Conservation (phyloP, 1,284 basidiomycete species). For the Amylostereum areolatum region DNA sequence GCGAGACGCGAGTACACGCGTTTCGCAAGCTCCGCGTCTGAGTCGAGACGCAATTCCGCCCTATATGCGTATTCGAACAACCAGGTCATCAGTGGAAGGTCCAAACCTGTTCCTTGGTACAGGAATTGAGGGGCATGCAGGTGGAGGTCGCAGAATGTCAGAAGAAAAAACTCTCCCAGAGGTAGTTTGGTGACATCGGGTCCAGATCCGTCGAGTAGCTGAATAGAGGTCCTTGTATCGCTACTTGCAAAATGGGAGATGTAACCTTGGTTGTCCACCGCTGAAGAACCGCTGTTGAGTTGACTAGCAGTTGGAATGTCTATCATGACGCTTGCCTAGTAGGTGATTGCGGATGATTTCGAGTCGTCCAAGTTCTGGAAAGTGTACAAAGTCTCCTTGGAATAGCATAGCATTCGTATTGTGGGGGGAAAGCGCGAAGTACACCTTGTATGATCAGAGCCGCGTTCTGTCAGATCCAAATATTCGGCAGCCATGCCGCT, state of each 20-base stretch:
- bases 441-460: too few species aligned
- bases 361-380: slow-evolving; percentile 40
- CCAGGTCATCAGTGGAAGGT: slow-evolving; percentile 82
- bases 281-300: slow-evolving; percentile 25
- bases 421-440: too few species aligned
- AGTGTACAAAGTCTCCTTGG: slow-evolving; percentile 54
- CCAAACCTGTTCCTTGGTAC: slow-evolving; percentile 79
- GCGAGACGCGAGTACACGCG: slow-evolving; percentile 65
- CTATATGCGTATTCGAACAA: slow-evolving; percentile 71
- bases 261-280: slow-evolving; percentile 43
- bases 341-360: slow-evolving; percentile 54
- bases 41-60: slow-evolving; percentile 72
- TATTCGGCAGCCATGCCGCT: too few species aligned
- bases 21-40: slow-evolving; percentile 50
- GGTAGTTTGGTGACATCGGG: slow-evolving; percentile 31
- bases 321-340: slow-evolving; percentile 36
- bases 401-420: slow-evolving; percentile 18
- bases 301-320: too few species aligned
- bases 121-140: slow-evolving; percentile 84
- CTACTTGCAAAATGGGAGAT: slow-evolving; percentile 47
- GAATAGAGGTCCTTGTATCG: too few species aligned
- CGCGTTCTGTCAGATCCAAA: too few species aligned
- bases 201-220: slow-evolving; percentile 10
- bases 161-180: slow-evolving; percentile 60
- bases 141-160: slow-evolving; percentile 77